These are phyloP conservation scores for Anaeromyces robustus DNA, from an alignment of 192 early-diverging fungal genomes.

Conservation along the genomic window DNA sequence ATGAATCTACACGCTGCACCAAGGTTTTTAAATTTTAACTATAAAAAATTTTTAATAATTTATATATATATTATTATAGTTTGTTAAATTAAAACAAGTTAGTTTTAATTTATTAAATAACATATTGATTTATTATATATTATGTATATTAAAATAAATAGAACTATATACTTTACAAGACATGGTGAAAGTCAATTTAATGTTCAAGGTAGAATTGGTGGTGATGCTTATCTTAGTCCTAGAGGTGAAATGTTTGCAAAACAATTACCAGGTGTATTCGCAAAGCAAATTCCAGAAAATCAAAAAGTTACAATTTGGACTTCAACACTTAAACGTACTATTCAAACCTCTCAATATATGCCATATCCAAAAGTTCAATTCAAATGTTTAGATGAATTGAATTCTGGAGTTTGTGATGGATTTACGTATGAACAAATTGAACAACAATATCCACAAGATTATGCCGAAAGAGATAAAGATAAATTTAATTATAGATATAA, in stretches of 20 bases:
- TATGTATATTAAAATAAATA: too few species aligned
- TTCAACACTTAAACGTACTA: constrained; percentile 83
- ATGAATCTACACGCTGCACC: constrained; percentile 98
- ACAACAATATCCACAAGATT: constrained; percentile 82
- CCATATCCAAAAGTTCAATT: constrained; percentile 81
- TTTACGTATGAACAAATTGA: constrained; percentile 99
- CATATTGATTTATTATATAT: too few species aligned
- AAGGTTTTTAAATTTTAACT: constrained; percentile 78
- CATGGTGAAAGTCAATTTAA: constrained; percentile 94
- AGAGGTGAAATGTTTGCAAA: constrained; percentile 74
- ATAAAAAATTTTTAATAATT: too few species aligned
- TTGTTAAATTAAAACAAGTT: too few species aligned
- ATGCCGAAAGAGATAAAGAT: constrained; percentile 84
- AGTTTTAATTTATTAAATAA: too few species aligned
- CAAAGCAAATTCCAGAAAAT: constrained; percentile 21
- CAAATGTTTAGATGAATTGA: constrained; percentile 96
- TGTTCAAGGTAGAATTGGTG: constrained; percentile 80
- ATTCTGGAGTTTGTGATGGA: constrained; percentile 94
- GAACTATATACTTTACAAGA: constrained; percentile 12
- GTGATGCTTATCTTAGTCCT: constrained; percentile 78
- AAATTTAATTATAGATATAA: constrained; percentile 74
- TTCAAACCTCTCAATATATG: constrained; percentile 67
- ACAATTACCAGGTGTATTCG: constrained; percentile 66
- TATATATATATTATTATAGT: too few species aligned
- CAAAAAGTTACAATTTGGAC: constrained; percentile 67